Conservation (phyloP, 2,329 filamentous ascomycete genomes). For the Colletotrichum sp. region DNA sequence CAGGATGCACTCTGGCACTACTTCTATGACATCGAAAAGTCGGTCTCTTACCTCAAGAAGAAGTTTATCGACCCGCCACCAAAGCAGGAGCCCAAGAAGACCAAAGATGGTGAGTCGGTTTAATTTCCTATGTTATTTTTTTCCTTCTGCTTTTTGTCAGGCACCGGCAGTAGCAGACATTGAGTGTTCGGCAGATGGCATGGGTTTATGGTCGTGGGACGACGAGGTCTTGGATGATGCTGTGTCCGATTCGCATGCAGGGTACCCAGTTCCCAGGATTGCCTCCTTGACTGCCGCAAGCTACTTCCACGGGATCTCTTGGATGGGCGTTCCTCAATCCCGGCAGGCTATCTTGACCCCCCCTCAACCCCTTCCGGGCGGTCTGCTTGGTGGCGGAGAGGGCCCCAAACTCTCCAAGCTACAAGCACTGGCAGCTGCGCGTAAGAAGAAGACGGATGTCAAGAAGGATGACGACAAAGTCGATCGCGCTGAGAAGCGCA, state of each 20-base stretch:
- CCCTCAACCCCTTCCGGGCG: slow-evolving; percentile 56
- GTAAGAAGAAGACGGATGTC: slow-evolving; percentile 81
- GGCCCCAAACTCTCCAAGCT: slow-evolving; percentile 83
- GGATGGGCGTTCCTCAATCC: slow-evolving; percentile 74
- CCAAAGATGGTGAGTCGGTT: slow-evolving; percentile 45
- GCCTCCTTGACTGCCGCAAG: slow-evolving; percentile 37
- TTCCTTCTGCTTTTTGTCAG: neutral
- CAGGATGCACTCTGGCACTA: slow-evolving; percentile 95
- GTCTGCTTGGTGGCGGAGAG: slow-evolving; percentile 79
- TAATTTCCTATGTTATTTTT: neutral
- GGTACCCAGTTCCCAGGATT: slow-evolving; percentile 23
- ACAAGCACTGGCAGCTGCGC: slow-evolving; percentile 84
- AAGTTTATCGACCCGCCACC: slow-evolving; percentile 54
- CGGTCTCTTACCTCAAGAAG: slow-evolving; percentile 79
- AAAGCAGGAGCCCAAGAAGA: slow-evolving; percentile 46
- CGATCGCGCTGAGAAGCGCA: slow-evolving; percentile 33
- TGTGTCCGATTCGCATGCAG: neutral
- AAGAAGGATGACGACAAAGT: slow-evolving; percentile 33
- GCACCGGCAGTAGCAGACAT: slow-evolving; percentile 19
- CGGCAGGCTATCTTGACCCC: slow-evolving; percentile 71
- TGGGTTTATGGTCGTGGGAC: slow-evolving; percentile 4
- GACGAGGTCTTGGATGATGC: neutral
- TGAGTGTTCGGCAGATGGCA: slow-evolving; percentile 24
- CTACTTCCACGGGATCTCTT: slow-evolving; percentile 87
- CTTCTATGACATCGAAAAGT: slow-evolving; percentile 90